Conservation (phyloP, 2,329 filamentous ascomycete species). For the Nothophoma quercina region DNA sequence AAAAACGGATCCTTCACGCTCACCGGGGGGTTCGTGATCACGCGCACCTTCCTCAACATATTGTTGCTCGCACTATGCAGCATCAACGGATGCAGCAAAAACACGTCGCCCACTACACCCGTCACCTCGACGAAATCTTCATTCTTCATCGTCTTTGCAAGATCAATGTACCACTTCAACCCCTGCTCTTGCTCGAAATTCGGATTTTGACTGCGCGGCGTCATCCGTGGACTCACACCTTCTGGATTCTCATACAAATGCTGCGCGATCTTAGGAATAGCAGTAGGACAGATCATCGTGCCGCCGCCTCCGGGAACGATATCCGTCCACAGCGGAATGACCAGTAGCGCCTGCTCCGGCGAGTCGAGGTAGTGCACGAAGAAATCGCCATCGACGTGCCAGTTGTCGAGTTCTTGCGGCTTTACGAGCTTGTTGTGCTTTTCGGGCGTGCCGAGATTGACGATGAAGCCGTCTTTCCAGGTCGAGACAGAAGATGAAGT, state of each 20-base stretch:
- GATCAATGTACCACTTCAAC: conserved; percentile 55
- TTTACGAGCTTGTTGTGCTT: conserved; percentile 59
- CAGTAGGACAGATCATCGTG: conserved; percentile 69
- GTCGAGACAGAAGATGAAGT: conserved; percentile 51
- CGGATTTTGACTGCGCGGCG: conserved; percentile 58
- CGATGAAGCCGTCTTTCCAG: conserved; percentile 74
- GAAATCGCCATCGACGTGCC: conserved; percentile 77
- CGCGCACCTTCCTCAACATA: conserved; percentile 54
- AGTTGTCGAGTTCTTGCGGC: conserved; percentile 63
- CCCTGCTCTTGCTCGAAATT: conserved; percentile 55
- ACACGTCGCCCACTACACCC: conserved; percentile 64
- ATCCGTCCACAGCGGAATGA: conserved; percentile 73
- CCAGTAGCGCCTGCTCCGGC: conserved; percentile 72
- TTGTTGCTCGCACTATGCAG: conserved; percentile 64
- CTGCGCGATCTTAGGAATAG: conserved; percentile 64
- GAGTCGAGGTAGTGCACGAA: conserved; percentile 76
- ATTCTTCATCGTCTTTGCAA: conserved; percentile 46
- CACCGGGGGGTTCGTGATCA: conserved; percentile 66
- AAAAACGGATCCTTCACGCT: conserved; percentile 60
- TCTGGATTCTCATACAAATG: conserved; percentile 68
- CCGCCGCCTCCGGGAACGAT: conserved; percentile 68
- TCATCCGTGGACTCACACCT: conserved; percentile 72
- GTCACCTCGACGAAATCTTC: conserved; percentile 62
- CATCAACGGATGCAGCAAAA: conserved; percentile 67
- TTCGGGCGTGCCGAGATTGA: conserved; percentile 68